These are phyloP conservation scores for Podospora anserina DNA, from an alignment of 495 filamentous ascomycete genomes.

Conservation along the genomic window DNA sequence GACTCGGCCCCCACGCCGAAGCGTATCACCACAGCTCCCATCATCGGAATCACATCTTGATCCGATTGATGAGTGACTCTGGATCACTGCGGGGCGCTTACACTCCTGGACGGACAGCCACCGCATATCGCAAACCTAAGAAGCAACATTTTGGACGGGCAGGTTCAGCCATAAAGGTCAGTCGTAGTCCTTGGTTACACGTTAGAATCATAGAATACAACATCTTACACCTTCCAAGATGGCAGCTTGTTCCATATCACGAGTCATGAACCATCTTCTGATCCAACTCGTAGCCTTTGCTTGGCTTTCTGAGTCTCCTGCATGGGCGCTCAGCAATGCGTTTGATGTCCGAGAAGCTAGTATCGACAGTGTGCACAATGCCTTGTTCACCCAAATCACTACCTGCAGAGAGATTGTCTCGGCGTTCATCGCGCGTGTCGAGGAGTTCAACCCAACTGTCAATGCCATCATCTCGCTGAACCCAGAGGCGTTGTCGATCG, in stretches of 20 bases:
- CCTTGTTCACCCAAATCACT: conserved; percentile 45
- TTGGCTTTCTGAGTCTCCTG: neutral
- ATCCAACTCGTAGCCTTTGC: neutral
- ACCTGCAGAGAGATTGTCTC: conserved; percentile 54
- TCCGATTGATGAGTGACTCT: neutral
- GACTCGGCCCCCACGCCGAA: neutral
- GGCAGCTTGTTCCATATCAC: neutral
- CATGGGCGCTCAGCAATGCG: conserved; percentile 10
- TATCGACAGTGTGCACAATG: conserved; percentile 51
- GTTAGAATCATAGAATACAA: neutral
- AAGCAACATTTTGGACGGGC: neutral
- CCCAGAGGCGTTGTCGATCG: conserved; percentile 45
- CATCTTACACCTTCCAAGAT: neutral
- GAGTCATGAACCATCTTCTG: neutral
- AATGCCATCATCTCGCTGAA: conserved; percentile 58
- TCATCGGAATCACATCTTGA: neutral
- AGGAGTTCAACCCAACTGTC: conserved; percentile 52
- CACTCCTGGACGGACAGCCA: neutral
- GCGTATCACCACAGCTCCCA: neutral
- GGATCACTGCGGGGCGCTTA: neutral
- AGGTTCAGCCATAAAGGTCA: neutral
- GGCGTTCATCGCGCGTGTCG: conserved; percentile 54
- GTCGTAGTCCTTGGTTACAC: neutral
- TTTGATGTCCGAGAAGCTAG: conserved; percentile 57
- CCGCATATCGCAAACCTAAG: neutral